A percentile compares a stretch with the other conserved stretches of the same genome.
Evolutionary conservation across 305 asterid species (phyloP).

Genomic region (Fraxinus dipetala): DNA sequence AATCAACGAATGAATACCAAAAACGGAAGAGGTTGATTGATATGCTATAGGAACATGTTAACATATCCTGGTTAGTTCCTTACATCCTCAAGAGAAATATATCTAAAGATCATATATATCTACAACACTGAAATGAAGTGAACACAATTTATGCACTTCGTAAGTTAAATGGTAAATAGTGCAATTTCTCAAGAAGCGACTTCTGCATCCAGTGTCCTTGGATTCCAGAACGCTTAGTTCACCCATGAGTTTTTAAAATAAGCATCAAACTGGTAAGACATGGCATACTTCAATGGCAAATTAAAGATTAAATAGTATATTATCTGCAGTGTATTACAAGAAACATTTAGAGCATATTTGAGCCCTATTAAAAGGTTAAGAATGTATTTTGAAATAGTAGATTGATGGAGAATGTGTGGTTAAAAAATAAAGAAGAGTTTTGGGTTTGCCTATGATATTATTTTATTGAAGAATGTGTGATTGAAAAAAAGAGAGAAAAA

Average conservation of each 20-base stretch:
- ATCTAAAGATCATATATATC: neutral
- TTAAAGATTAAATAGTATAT: neutral
- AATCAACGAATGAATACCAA: neutral
- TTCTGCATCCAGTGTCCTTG: neutral
- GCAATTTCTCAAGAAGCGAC: neutral
- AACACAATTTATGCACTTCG: neutral
- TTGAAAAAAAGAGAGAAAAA: neutral
- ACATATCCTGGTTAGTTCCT: neutral
- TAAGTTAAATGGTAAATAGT: neutral
- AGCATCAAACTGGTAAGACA: neutral
- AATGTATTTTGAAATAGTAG: neutral
- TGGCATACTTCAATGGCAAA: neutral
- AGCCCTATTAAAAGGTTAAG: neutral
- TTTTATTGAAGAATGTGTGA: neutral
- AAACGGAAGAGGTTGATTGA: neutral
- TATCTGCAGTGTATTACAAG: neutral
- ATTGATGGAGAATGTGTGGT: neutral
- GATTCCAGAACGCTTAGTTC: neutral
- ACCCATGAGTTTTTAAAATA: neutral
- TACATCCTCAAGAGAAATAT: neutral
- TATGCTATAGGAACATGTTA: neutral
- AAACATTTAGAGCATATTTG: neutral
- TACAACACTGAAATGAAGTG: neutral
- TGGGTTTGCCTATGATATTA: neutral
- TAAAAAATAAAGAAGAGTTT: neutral